These are phyloP conservation scores for Colletotrichum spinosum DNA, from an alignment of 2,329 filamentous ascomycete species.

Conservation along the genomic window DNA sequence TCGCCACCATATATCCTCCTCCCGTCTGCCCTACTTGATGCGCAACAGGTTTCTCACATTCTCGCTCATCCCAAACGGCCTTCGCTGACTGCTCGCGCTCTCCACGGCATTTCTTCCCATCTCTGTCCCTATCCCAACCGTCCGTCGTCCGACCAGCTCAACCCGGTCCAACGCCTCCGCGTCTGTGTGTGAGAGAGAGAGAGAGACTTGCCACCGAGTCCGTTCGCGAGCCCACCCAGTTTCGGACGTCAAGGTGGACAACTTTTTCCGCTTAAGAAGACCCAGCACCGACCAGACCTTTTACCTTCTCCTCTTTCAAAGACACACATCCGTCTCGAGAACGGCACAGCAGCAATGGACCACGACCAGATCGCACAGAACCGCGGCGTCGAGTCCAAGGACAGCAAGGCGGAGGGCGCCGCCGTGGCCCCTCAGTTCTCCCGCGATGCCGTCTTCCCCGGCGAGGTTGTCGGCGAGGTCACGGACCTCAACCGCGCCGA, in stretches of 20 bases:
- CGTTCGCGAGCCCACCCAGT: too few species aligned
- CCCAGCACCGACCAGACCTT: too few species aligned
- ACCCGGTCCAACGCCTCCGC: constrained; percentile 14
- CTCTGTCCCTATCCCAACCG: constrained; percentile 3
- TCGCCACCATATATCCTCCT: constrained; percentile 36
- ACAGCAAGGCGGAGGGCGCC: constrained; percentile 32
- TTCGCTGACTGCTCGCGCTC: constrained; percentile 19
- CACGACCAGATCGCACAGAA: constrained; percentile 34
- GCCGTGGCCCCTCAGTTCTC: constrained; percentile 36
- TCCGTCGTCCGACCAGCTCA: constrained; percentile 28
- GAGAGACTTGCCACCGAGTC: background rate
- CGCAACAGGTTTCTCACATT: background rate
- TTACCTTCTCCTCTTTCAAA: too few species aligned
- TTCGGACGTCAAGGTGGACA: too few species aligned
- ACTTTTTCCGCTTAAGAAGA: too few species aligned
- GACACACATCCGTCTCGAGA: background rate
- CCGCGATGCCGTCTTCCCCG: constrained; percentile 37
- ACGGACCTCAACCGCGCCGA: constrained; percentile 48
- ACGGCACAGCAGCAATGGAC: constrained; percentile 23
- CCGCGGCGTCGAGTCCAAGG: constrained; percentile 24
- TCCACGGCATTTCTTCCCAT: background rate
- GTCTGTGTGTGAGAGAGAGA: background rate
- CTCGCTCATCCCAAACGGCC: constrained; percentile 22
- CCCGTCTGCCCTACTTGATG: constrained; percentile 15
- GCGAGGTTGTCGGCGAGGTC: constrained; percentile 44